Percentiles rank a stretch among this genome's conserved stretches.
Conservation (phyloP, 208 protist genomes). For the Wallacemonas sp. region DNA sequence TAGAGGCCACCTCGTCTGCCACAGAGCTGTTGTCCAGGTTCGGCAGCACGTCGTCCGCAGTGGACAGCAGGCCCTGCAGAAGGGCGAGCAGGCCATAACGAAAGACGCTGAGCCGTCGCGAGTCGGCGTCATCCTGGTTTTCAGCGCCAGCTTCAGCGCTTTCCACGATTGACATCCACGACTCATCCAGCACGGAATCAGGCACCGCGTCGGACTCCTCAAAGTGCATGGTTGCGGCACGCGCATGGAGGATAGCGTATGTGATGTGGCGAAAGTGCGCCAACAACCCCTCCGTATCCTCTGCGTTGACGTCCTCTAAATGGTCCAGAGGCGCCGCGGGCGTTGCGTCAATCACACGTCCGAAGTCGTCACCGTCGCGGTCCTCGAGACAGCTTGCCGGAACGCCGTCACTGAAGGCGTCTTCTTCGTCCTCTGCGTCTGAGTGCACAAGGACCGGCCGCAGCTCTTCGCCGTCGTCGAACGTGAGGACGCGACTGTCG, state of each 20-base stretch:
- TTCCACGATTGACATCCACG: slow-evolving; percentile 74
- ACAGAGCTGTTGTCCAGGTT: slow-evolving; percentile 50
- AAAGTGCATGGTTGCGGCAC: slow-evolving; percentile 12
- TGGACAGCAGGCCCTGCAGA: slow-evolving; percentile 72
- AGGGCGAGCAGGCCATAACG: slow-evolving; percentile 71
- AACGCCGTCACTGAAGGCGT: no score
- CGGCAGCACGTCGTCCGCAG: slow-evolving; percentile 69
- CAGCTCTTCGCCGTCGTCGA: not conserved
- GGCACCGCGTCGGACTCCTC: slow-evolving; percentile 13
- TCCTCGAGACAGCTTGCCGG: no score
- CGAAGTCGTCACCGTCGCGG: no score
- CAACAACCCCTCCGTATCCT: slow-evolving; percentile 15
- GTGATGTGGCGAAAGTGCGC: slow-evolving; percentile 33
- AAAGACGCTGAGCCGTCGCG: slow-evolving; percentile 64
- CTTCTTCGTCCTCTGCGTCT: no score
- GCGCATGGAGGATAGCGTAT: slow-evolving; percentile 57
- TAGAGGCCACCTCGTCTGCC: slow-evolving; percentile 56
- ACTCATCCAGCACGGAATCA: slow-evolving; percentile 75
- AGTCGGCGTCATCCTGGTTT: slow-evolving; percentile 24
- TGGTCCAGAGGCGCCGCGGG: no score
- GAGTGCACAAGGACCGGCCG: no score
- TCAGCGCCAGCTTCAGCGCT: slow-evolving; percentile 49
- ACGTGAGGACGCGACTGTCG: not conserved
- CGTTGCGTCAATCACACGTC: no score
- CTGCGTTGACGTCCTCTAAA: no score